Percentiles rank a stretch among this genome's conserved stretches.
phyloP scores from a whole-genome alignment of 257 asterid genomes.

The Solanum clarkiae region DNA sequence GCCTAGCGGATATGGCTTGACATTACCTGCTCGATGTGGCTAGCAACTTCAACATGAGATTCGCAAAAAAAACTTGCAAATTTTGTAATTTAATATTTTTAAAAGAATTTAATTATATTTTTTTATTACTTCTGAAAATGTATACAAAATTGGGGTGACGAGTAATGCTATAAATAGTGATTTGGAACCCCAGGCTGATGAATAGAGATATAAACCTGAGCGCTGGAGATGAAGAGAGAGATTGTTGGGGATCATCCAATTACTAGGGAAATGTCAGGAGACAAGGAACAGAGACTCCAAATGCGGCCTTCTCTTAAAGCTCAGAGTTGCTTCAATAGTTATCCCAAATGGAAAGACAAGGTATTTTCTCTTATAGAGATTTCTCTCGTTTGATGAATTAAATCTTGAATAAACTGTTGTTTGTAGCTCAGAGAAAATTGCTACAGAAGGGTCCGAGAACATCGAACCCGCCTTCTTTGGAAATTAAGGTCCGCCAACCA shows the following conservation, averaged over 20 bases:
- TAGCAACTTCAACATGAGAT: too few species aligned
- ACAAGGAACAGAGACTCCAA: conserved; percentile 13
- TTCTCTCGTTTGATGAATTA: background rate
- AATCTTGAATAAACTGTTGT: background rate
- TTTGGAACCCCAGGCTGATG: background rate
- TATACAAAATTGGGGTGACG: too few species aligned
- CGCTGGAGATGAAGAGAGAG: background rate
- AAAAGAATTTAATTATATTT: too few species aligned
- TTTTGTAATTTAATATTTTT: too few species aligned
- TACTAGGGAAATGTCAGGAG: conserved; percentile 29
- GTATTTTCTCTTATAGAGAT: conserved; percentile 13
- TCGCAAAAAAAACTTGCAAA: fast-evolving
- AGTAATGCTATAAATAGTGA: too few species aligned
- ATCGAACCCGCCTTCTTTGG: conserved; percentile 79
- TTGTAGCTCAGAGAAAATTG: conserved; percentile 84
- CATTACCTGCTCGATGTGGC: too few species aligned
- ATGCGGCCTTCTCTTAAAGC: conserved; percentile 42
- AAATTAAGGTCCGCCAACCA: conserved; percentile 41
- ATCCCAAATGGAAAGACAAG: conserved; percentile 67
- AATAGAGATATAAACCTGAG: background rate
- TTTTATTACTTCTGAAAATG: too few species aligned
- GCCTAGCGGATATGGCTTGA: too few species aligned
- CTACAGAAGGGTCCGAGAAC: conserved; percentile 67
- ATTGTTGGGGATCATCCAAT: background rate
- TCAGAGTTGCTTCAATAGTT: conserved; percentile 33